These are phyloP conservation scores for Puccinia hordei DNA, from an alignment of 1,284 basidiomycete species.

Conservation along the genomic window DNA sequence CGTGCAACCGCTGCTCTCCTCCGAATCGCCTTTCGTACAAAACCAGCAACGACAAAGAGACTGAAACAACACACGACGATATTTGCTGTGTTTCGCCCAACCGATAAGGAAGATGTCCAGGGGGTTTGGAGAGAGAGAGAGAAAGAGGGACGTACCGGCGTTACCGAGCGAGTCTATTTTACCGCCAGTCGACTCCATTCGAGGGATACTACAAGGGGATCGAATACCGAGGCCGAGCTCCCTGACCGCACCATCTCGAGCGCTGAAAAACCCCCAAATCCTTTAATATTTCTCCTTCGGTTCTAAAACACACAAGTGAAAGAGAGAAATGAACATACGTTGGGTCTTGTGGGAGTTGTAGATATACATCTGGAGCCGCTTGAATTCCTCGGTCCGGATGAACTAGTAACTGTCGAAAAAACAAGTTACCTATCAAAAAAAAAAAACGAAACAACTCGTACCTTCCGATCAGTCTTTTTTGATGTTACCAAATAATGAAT, in stretches of 20 bases:
- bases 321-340: constrained; percentile 4
- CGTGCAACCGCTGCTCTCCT: constrained; percentile 65
- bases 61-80: constrained; percentile 70
- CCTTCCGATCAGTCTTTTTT: too few species aligned
- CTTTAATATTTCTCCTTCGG: too few species aligned
- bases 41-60: constrained; percentile 63
- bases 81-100: constrained; percentile 74
- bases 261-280: too few species aligned
- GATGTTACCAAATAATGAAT: too few species aligned
- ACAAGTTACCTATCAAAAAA: constrained; percentile 23
- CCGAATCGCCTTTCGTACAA: constrained; percentile 63
- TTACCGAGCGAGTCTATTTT: constrained; percentile 17
- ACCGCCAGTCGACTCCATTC: constrained; percentile 31
- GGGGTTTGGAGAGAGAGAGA: constrained; percentile 52
- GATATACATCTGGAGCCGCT: constrained; percentile 17
- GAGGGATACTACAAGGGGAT: constrained; percentile 17
- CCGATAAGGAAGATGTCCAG: too few species aligned
- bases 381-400: constrained; percentile 24
- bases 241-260: not conserved
- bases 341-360: constrained; percentile 2
- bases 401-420: constrained; percentile 41
- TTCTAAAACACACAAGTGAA: not conserved
- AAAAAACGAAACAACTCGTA: not conserved
- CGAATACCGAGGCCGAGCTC: constrained; percentile 26
- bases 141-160: constrained; percentile 24